Conservation (phyloP, 306 rosid species). For the Ormosia emarginata region DNA sequence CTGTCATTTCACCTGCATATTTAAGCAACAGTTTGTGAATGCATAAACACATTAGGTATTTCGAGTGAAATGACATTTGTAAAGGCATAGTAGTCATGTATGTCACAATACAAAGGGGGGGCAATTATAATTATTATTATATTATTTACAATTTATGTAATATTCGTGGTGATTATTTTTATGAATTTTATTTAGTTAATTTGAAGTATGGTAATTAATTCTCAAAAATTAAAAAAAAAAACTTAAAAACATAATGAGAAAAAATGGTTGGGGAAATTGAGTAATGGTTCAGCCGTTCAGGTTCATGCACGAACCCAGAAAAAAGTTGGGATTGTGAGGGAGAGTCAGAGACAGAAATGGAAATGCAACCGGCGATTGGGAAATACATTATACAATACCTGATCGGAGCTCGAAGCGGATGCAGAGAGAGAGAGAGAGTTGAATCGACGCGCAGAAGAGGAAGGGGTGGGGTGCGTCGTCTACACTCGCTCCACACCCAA, state of each 20-base stretch:
- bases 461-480: background rate
- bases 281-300: background rate
- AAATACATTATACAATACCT: slow-evolving; percentile 12
- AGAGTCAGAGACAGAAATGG: background rate
- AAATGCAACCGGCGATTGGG: background rate
- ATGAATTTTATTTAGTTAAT: background rate
- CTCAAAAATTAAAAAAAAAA: too few species aligned
- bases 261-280: background rate
- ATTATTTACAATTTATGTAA: too few species aligned
- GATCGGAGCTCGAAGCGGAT: background rate
- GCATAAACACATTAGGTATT: background rate
- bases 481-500: slow-evolving; percentile 3
- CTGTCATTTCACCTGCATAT: slow-evolving; percentile 38
- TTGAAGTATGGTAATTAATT: background rate
- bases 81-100: too few species aligned
- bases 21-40: slow-evolving; percentile 1
- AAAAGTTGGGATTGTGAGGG: background rate
- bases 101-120: too few species aligned
- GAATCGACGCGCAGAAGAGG: background rate
- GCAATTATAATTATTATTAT: too few species aligned
- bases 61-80: too few species aligned
- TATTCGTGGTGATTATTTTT: too few species aligned
- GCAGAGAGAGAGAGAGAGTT: background rate
- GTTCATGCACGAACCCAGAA: background rate
- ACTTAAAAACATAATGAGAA: background rate